These are phyloP conservation scores for Dovyalis caffra DNA, from an alignment of 345 rosid species.

Conservation along the genomic window DNA sequence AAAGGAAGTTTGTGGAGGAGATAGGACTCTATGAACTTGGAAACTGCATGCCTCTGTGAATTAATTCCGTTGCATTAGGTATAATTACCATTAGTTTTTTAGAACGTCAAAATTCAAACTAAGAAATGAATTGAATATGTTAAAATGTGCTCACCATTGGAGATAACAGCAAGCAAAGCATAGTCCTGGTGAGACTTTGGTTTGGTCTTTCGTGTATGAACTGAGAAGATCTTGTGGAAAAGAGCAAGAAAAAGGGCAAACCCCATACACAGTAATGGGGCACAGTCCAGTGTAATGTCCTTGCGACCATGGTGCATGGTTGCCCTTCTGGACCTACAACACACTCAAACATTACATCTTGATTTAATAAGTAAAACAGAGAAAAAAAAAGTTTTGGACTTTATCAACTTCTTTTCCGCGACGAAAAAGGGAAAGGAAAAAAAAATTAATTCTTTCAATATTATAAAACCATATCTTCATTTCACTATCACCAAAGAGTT, in stretches of 20 bases:
- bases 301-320: conserved; percentile 73
- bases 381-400: background rate
- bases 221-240: conserved; percentile 81
- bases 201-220: conserved; percentile 73
- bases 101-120: background rate
- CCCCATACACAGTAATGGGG: conserved; percentile 93
- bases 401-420: background rate
- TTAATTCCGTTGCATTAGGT: background rate
- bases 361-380: background rate
- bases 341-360: background rate
- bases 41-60: conserved; percentile 59
- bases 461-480: no score
- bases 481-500: background rate
- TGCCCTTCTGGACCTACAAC: conserved; percentile 53
- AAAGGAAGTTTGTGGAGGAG: conserved; percentile 70
- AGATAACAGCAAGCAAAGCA: conserved; percentile 53
- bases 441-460: no score
- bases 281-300: conserved; percentile 77
- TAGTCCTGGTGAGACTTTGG: conserved; percentile 50
- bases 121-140: background rate
- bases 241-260: conserved; percentile 81
- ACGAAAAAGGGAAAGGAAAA: no score
- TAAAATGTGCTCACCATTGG: conserved; percentile 45
- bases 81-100: background rate
- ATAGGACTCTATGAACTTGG: conserved; percentile 85